Base-by-base conservation (phyloP, 768 basidiomycete genomes). In the Leccinum longicurvipes region DNA sequence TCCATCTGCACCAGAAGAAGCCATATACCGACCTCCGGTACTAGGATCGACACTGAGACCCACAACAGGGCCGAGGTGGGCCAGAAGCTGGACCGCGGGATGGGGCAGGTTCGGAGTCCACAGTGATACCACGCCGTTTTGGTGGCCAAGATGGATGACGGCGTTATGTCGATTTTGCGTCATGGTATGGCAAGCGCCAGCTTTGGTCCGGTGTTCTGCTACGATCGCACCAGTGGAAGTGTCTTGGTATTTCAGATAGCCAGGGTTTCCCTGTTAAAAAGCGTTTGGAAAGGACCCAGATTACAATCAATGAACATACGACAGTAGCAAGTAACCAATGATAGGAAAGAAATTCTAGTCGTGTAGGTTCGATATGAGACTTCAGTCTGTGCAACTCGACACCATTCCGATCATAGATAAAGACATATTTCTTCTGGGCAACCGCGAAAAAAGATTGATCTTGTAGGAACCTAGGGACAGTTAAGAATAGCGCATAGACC, bases 71-170 rank as follows among this genome's bases (percentile, higher is more conserved):
- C 95, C 94, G 1, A 92, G 74, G 67, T 98, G 97, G 1, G 96
- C 89, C 7, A 97, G 82, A 0, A 98, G 81, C 59, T 91, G 93
- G 31, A 98, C 92, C 1, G 92, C 93, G 0, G 96, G 91, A 57
- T 92, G 87, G 0, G 92, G 84, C 4, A 97, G 79, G 67, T 96
- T 97, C 0, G 97, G 97, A 7, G 95, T 96, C 94, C 95, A 98
- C 2, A 98, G 78, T 0, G 94, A 94, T n/a, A 98, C 89, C 24
- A 86, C 87, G 14, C 96, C 96, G 64, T 98, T 98, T 65, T 91
- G 86, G 66, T 98, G 96, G 0, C 97, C 97, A 10, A 97, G 83
- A 58, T 97, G 85, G 53, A 98, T 87, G 58, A 98, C 92, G 12
- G 93, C 97, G 70, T 89, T 95, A 74, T 98, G 94, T 15, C 77